Evolutionary conservation across 169 alveolate species (phyloP), one percentile per base, ranked within the genome.

Genomic region (Eimeria necatrix): DNA sequence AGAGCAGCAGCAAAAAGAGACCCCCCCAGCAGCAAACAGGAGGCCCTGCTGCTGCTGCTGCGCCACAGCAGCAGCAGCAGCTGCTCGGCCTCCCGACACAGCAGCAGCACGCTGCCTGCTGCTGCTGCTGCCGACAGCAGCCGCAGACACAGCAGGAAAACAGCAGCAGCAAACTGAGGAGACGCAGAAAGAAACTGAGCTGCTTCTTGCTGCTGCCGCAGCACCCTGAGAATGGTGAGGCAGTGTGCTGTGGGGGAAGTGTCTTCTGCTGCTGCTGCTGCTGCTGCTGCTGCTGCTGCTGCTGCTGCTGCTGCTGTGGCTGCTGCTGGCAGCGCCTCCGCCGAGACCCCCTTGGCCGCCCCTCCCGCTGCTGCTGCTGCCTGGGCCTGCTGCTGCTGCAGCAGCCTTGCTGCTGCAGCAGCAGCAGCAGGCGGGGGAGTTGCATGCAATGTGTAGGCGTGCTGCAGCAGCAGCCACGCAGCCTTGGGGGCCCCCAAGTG

Each of bases 1-100:
- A 76, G 64, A 22, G 87, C 64, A 49, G 87, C 26, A 76, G 24
- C 87, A 41, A 46, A 16, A 46, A 76, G 61, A 16, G 87, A 41
- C 64, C 87, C 87, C 41, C 87, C 87, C 24, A 76, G 64, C 59
- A 76, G 87, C 64, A 76, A 20, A 18, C 87, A 76, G 46, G 87
- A 12, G 9, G 32, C 60, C 20, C 87, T 76, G 87, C 87, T 76
- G 87, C 87, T 76, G 61, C 87, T 41, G 64, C 87, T 46, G 64
- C 87, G 64, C 87, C 87, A 76, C 87, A 76, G 87, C 61, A 76
- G 87, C 87, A 76, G 64, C 64, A 76, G 87, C 87, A 76, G 64
- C 87, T 76, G 87, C 64, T 76, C 87, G 32, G 87, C 87, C 64
- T 76, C 87, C 41, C 87, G 59, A 26, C 87, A 76, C 64, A 76